Evolutionary conservation across 2,329 filamentous ascomycete species (phyloP).

Genomic region (Torrubiella hemipterigena): DNA sequence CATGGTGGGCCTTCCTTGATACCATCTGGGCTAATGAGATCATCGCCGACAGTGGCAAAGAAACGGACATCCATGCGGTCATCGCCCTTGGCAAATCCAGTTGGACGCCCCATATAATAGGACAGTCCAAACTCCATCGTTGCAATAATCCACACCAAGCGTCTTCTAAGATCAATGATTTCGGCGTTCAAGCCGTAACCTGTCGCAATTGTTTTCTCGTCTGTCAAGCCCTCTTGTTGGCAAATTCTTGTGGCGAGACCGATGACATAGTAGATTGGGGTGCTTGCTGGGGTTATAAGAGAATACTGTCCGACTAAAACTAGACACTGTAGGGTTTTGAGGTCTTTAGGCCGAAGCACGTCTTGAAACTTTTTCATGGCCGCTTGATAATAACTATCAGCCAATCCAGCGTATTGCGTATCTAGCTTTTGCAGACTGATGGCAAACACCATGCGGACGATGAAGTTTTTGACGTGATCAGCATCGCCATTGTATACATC

Average conservation of each 20-base stretch:
- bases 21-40: conserved; percentile 67
- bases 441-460: conserved; percentile 82
- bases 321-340: conserved; percentile 83
- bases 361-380: conserved; percentile 76
- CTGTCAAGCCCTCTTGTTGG: conserved; percentile 76
- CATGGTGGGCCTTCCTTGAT: conserved; percentile 61
- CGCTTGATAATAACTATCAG: conserved; percentile 88
- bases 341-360: conserved; percentile 75
- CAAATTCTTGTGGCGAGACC: conserved; percentile 79
- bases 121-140: conserved; percentile 84
- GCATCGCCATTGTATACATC: conserved; percentile 66
- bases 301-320: conserved; percentile 84
- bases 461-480: conserved; percentile 78
- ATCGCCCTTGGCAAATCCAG: conserved; percentile 68
- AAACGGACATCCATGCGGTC: conserved; percentile 80
- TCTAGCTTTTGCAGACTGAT: conserved; percentile 91
- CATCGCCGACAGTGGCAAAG: conserved; percentile 72
- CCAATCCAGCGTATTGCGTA: conserved; percentile 78
- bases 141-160: conserved; percentile 77
- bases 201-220: conserved; percentile 74
- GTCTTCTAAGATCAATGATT: conserved; percentile 78
- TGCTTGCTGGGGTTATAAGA: conserved; percentile 79
- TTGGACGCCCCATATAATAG: conserved; percentile 78
- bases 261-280: conserved; percentile 85
- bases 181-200: conserved; percentile 54